phyloP scores from a whole-genome alignment of 495 filamentous ascomycete species.

The Aspergillus ostianus region DNA sequence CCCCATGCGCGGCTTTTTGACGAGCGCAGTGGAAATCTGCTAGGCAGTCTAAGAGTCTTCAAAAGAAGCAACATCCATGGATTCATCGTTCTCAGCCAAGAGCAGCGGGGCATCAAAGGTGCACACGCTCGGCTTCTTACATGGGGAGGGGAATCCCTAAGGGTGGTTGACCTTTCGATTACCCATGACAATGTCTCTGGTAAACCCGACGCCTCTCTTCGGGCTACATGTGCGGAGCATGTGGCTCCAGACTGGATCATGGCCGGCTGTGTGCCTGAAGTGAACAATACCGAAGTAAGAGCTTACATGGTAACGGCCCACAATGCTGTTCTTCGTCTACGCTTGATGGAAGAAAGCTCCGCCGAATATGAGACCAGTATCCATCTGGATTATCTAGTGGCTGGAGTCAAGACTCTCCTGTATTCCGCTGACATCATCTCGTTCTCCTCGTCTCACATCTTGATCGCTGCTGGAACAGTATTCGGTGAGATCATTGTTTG shows the following conservation, averaged over 20 bases:
- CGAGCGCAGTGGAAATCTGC: slow-evolving; percentile 30
- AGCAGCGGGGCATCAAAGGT: slow-evolving; percentile 15
- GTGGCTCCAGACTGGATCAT: slow-evolving; percentile 78
- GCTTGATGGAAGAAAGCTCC: slow-evolving; percentile 17
- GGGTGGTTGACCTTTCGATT: slow-evolving; percentile 47
- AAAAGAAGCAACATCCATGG: slow-evolving; percentile 45
- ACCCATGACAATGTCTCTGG: slow-evolving; percentile 21
- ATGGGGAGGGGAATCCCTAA: slow-evolving; percentile 74
- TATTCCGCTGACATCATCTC: slow-evolving; percentile 77
- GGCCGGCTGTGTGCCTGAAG: slow-evolving; percentile 52
- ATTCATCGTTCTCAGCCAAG: slow-evolving; percentile 28
- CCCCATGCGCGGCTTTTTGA: slow-evolving; percentile 38
- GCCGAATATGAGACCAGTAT: slow-evolving; percentile 27
- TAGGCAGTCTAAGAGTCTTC: slow-evolving; percentile 33
- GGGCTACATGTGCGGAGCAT: slow-evolving; percentile 35
- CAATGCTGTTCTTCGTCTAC: slow-evolving; percentile 63
- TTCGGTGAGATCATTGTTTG: slow-evolving; percentile 93
- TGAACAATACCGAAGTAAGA: slow-evolving; percentile 16
- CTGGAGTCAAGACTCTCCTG: slow-evolving; percentile 79
- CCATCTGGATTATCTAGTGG: slow-evolving; percentile 44
- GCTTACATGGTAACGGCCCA: slow-evolving; percentile 73
- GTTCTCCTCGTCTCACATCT: slow-evolving; percentile 53
- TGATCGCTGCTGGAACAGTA: slow-evolving; percentile 85
- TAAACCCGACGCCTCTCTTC: slow-evolving; percentile 10
- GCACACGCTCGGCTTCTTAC: slow-evolving; percentile 54